Base-by-base conservation (phyloP, 805 yeast species). In the Kregervanrija pseudodelftensis region DNA sequence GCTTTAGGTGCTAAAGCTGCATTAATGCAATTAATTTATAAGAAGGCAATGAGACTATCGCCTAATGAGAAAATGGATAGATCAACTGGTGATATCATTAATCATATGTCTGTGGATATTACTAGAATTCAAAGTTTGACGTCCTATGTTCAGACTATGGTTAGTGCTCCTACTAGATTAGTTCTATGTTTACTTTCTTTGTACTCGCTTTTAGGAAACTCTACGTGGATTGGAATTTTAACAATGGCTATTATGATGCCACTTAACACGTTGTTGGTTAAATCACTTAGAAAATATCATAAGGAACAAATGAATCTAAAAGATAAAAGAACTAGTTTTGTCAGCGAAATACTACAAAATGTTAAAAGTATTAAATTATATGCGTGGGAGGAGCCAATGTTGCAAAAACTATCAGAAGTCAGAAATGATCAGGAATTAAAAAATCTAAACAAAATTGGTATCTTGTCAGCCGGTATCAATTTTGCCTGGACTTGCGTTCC, bases 11-110 rank as follows among this genome's bases (percentile, higher is more conserved):
- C 80, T 35, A 80, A 80, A 54, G 73, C 88, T 2, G 75, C 88
- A 0, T 65, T 89, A 50, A 76, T 79, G 60, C 67, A 82, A n/a
- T 60, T 85, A 49, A 67, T 87, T 16, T 88, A 82, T 59, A 74
- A 77, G 39, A 89, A 89, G 61, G 72, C 93, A 0, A 68, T 89
- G 46, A 69, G 61, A 14, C 64, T 89, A n/a, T 80, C 95, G 2
- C 74, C 79, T 8, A 80, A 79, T 40, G 77, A 88, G 8, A 74
- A 82, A 48, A 70, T 72, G 31, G 69, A 73, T 13, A 67, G 74
- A 51, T 65, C 87, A 2, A 75, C 90, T 2, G 95, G 95, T 52
- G 95, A 86, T 51, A 84, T 88, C 42, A 74, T 87, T 51, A 87
- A 85, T 55, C 70, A 82, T 56, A 74, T 85, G 67, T 77, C 93